Evolutionary conservation across 2,329 filamentous ascomycete species (phyloP).

Genomic region (Hypoxylon sp.): DNA sequence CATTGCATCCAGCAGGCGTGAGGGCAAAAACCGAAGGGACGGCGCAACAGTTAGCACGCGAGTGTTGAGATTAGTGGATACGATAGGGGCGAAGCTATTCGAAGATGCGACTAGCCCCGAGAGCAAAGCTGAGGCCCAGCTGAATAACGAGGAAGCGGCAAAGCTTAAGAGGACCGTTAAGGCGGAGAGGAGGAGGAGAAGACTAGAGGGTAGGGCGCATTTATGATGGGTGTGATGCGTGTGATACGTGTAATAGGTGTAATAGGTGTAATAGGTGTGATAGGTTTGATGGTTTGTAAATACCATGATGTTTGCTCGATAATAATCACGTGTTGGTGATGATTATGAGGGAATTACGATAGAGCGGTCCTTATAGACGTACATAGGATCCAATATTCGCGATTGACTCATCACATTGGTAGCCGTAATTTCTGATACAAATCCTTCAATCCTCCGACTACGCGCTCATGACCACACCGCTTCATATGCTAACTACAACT

Average conservation of each 20-base stretch:
- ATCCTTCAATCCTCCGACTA: constrained; percentile 1
- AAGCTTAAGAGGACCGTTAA: constrained; percentile 61
- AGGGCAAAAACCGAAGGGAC: constrained; percentile 97
- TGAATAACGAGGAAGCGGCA: constrained; percentile 67
- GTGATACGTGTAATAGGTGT: constrained; percentile 58
- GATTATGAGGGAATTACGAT: neutral
- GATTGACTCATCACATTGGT: constrained; percentile 13
- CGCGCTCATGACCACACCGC: constrained; percentile 6
- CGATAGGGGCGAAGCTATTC: constrained; percentile 79
- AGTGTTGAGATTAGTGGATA: constrained; percentile 83
- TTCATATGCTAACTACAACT: constrained; percentile 5
- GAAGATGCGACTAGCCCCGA: constrained; percentile 64
- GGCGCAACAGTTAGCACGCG: constrained; percentile 88
- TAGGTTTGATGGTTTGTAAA: constrained; percentile 11
- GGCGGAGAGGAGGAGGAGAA: constrained; percentile 64
- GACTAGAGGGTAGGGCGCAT: constrained; percentile 66
- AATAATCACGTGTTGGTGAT: constrained; percentile 3
- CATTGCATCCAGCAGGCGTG: constrained; percentile 84
- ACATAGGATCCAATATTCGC: neutral
- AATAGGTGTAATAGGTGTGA: constrained; percentile 56
- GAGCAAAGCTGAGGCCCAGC: constrained; percentile 57
- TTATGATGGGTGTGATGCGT: constrained; percentile 58
- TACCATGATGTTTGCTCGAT: constrained; percentile 13
- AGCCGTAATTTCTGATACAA: neutral
- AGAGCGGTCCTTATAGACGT: too few relatives aligned